These are phyloP conservation scores for Fusarium protoensiforme DNA, from an alignment of 2,329 filamentous ascomycete species.

Conservation along the genomic window DNA sequence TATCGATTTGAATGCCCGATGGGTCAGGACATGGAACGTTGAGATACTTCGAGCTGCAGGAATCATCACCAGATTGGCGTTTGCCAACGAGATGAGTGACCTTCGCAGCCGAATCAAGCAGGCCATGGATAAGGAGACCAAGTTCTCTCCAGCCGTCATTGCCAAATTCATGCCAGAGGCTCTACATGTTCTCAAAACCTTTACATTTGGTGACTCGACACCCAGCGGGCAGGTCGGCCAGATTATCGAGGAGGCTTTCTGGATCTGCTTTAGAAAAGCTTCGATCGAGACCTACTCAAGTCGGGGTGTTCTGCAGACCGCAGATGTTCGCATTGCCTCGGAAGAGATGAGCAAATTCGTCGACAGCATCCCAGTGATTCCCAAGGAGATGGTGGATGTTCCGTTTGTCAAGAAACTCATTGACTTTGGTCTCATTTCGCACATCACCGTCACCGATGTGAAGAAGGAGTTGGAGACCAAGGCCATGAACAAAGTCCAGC, in stretches of 20 bases:
- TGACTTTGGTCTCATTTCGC: constrained; percentile 86
- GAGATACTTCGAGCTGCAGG: constrained; percentile 93
- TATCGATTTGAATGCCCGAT: constrained; percentile 95
- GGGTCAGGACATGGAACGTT: constrained; percentile 94
- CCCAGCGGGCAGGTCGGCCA: constrained; percentile 85
- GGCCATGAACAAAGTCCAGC: constrained; percentile 81
- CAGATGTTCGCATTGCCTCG: constrained; percentile 81
- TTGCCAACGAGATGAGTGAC: constrained; percentile 85
- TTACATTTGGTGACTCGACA: constrained; percentile 89
- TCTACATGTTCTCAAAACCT: constrained; percentile 86
- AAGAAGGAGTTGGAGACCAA: constrained; percentile 84
- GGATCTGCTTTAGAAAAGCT: constrained; percentile 86
- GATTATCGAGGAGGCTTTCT: constrained; percentile 94
- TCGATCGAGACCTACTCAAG: constrained; percentile 91
- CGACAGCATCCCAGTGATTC: constrained; percentile 87
- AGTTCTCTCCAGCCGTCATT: constrained; percentile 72
- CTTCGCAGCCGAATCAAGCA: constrained; percentile 71
- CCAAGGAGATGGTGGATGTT: constrained; percentile 77
- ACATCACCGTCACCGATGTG: constrained; percentile 89
- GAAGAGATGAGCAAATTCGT: constrained; percentile 78
- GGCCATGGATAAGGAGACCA: constrained; percentile 56
- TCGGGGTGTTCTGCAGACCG: constrained; percentile 85
- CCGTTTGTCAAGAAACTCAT: constrained; percentile 83
- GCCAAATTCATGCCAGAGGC: constrained; percentile 79
- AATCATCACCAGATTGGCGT: constrained; percentile 89